A percentile compares a stretch with the other conserved stretches of the same genome.
phyloP scores from a whole-genome alignment of 2,329 filamentous ascomycete species.

The Epichloe festucae region DNA sequence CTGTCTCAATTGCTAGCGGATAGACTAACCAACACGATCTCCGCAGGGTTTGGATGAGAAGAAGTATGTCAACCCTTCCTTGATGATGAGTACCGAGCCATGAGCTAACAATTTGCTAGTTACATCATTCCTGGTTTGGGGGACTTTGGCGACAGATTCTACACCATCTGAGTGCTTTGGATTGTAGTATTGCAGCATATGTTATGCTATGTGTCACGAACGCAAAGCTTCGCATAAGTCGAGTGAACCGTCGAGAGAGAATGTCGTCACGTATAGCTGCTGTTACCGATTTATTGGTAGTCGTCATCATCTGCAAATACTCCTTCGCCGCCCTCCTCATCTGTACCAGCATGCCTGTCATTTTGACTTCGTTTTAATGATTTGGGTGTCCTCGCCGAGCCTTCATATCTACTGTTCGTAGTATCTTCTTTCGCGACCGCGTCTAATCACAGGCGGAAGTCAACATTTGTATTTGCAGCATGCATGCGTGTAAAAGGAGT shows the following conservation, averaged over 20 bases:
- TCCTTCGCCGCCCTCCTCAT: conserved; percentile 41
- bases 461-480: neutral
- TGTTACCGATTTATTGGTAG: conserved; percentile 26
- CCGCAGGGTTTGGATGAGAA: conserved; percentile 77
- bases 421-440: conserved; percentile 36
- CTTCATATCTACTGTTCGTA: conserved; percentile 16
- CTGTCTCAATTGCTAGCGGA: neutral
- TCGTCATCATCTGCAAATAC: conserved; percentile 44
- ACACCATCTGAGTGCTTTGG: conserved; percentile 53
- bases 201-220: neutral
- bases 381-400: conserved; percentile 12
- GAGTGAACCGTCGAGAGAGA: neutral
- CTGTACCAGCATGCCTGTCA: conserved; percentile 22
- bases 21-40: conserved; percentile 1
- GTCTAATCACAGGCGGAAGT: conserved; percentile 20
- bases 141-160: conserved; percentile 93
- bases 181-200: neutral
- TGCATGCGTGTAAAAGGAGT: neutral
- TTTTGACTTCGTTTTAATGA: conserved; percentile 4
- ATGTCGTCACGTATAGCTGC: neutral
- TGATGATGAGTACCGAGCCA: neutral
- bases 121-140: conserved; percentile 91
- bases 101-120: conserved; percentile 40
- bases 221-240: neutral
- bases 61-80: conserved; percentile 48